Evolutionary conservation across 2,329 filamentous ascomycete genomes (phyloP).

Genomic region (Coniochaeta sp.): DNA sequence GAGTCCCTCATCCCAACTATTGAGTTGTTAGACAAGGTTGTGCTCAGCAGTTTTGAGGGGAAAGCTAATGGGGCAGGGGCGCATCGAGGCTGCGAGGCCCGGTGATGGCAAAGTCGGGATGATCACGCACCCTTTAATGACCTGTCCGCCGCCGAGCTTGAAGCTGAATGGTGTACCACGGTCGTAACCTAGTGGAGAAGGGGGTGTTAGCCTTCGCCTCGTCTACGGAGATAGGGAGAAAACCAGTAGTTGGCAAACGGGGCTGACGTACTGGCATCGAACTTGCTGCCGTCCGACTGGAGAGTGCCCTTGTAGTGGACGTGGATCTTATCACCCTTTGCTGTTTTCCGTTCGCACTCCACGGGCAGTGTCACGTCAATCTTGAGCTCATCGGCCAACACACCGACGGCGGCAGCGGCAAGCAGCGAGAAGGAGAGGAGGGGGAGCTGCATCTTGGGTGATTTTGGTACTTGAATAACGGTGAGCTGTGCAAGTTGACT

Average conservation of each 20-base stretch:
- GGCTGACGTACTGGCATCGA: slow-evolving; percentile 60
- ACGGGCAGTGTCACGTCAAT: slow-evolving; percentile 69
- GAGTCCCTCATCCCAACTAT: slow-evolving; percentile 82
- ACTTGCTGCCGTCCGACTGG: slow-evolving; percentile 63
- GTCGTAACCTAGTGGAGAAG: slow-evolving; percentile 54
- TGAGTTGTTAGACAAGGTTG: slow-evolving; percentile 10
- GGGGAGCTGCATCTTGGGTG: slow-evolving; percentile 39
- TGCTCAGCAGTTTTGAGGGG: not conserved
- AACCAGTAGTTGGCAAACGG: not conserved
- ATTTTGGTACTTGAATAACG: not conserved
- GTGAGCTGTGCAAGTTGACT: not conserved
- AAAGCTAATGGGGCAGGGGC: not conserved
- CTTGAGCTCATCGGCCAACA: slow-evolving; percentile 56
- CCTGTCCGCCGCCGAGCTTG: slow-evolving; percentile 68
- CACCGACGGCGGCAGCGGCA: slow-evolving; percentile 41
- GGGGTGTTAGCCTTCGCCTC: slow-evolving; percentile 26
- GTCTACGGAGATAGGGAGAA: not conserved
- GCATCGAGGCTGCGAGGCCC: not conserved
- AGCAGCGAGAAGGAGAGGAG: slow-evolving; percentile 40
- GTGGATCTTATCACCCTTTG: slow-evolving; percentile 68
- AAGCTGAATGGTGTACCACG: slow-evolving; percentile 71
- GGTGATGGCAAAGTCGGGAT: not conserved
- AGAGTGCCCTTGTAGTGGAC: slow-evolving; percentile 89
- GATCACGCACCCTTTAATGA: slow-evolving; percentile 72
- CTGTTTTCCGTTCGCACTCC: slow-evolving; percentile 71